phyloP scores from a whole-genome alignment of 2,329 filamentous ascomycete genomes.

The Chaetomium sp. region DNA sequence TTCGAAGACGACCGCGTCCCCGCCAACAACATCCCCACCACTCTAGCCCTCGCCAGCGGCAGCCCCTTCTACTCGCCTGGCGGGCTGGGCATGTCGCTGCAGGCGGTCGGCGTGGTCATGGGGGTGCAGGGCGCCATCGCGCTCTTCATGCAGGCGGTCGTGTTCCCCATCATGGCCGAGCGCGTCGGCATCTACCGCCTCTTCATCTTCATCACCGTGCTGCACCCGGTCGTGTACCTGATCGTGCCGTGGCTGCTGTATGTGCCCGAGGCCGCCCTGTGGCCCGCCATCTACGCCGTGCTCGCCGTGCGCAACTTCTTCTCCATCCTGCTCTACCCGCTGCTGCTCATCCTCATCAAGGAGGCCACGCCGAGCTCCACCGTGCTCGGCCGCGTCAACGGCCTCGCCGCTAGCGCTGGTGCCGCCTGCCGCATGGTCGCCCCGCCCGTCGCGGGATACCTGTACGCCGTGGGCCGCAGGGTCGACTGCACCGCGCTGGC shows the following conservation, averaged over 20 bases:
- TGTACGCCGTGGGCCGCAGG: constrained; percentile 62
- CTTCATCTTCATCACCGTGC: constrained; percentile 59
- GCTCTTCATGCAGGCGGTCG: constrained; percentile 69
- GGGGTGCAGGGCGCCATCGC: constrained; percentile 60
- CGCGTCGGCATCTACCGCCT: constrained; percentile 61
- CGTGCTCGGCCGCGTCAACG: constrained; percentile 66
- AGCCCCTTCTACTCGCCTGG: constrained; percentile 60
- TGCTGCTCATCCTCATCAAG: constrained; percentile 68
- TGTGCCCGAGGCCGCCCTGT: constrained; percentile 55
- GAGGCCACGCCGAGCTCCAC: constrained; percentile 59
- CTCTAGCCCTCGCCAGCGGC: constrained; percentile 25
- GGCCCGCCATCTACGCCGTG: constrained; percentile 60
- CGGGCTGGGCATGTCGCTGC: constrained; percentile 64
- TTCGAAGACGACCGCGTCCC: constrained; percentile 72
- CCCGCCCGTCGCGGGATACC: constrained; percentile 63
- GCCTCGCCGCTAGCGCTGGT: constrained; percentile 65
- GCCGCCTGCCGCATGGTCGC: constrained; percentile 69
- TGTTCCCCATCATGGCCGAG: constrained; percentile 64
- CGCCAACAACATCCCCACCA: constrained; percentile 42
- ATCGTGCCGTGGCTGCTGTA: constrained; percentile 61
- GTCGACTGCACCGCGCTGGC: constrained; percentile 62
- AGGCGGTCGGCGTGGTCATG: constrained; percentile 60
- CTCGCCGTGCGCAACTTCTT: constrained; percentile 61
- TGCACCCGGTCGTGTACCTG: constrained; percentile 64
- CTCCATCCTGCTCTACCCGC: constrained; percentile 65